Evolutionary conservation across 225 moss, liverwort and hornwort species (phyloP).

Genomic region (Neckera pumila): DNA sequence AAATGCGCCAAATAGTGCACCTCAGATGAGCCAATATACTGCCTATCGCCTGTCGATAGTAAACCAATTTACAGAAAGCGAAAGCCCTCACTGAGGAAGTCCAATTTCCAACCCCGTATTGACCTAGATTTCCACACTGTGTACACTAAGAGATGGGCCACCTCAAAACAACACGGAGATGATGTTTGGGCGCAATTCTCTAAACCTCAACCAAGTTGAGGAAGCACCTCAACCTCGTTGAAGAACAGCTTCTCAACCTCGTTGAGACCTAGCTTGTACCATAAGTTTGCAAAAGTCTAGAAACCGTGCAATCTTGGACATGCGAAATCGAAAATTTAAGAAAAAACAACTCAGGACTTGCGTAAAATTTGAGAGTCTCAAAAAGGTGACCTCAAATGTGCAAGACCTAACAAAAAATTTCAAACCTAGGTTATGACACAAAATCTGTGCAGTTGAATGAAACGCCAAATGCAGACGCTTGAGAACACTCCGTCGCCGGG

Average conservation of each 20-base stretch:
- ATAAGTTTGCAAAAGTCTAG: not conserved
- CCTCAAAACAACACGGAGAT: constrained; percentile 36
- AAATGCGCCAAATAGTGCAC: not conserved
- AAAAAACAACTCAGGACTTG: constrained; percentile 1
- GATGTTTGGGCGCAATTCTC: constrained; percentile 36
- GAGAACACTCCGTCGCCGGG: not conserved
- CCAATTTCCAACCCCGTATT: not conserved
- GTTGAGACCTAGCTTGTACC: not conserved
- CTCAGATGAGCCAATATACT: not conserved
- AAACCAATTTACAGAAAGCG: constrained; percentile 13
- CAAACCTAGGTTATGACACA: constrained; percentile 3
- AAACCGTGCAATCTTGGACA: not conserved
- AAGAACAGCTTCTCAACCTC: not conserved
- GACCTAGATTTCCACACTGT: not conserved
- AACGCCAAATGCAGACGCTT: not conserved
- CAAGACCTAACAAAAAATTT: constrained; percentile 15
- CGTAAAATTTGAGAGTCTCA: constrained; percentile 37
- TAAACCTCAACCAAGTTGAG: constrained; percentile 1
- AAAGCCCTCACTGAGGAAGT: not conserved
- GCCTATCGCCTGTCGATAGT: not conserved
- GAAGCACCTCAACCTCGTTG: not conserved
- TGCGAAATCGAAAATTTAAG: not conserved
- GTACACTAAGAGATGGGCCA: constrained; percentile 18
- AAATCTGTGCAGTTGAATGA: not conserved
- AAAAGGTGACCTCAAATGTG: constrained; percentile 55